These are phyloP conservation scores for Podaxis sp. DNA, from an alignment of 768 basidiomycete genomes.

Conservation along the genomic window DNA sequence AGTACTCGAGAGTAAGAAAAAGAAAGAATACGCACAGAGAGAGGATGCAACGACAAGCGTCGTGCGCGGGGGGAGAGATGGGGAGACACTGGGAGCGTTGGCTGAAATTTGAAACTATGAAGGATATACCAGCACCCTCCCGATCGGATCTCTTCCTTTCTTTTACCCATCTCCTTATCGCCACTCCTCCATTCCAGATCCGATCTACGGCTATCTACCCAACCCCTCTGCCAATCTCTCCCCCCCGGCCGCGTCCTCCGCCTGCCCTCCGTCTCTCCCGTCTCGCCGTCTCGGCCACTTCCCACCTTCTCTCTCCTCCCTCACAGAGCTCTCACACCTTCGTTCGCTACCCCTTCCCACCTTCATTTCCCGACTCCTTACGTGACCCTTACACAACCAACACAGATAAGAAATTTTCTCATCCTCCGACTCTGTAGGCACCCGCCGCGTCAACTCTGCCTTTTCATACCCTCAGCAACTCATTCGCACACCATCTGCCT, in stretches of 20 bases:
- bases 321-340: no score
- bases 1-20: background rate
- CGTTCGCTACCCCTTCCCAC: no score
- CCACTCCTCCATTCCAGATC: constrained; percentile 14
- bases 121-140: background rate
- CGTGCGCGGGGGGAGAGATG: constrained; percentile 7
- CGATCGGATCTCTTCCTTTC: constrained; percentile 9
- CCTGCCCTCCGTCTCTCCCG: background rate
- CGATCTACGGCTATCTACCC: constrained; percentile 2
- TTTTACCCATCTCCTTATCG: constrained; percentile 6
- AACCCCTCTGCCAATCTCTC: background rate
- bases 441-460: no score
- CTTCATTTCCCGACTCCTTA: no score
- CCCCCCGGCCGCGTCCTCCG: background rate
- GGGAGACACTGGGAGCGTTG: background rate
- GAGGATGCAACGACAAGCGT: background rate
- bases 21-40: background rate
- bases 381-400: no score
- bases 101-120: constrained; percentile 3
- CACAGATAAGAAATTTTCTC: no score
- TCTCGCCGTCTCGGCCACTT: background rate
- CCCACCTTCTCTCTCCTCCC: no score
- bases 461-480: no score
- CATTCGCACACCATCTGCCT: no score
- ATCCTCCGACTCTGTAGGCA: no score